Conservation (phyloP, 257 asterid species). For the Solanum arcanum region DNA sequence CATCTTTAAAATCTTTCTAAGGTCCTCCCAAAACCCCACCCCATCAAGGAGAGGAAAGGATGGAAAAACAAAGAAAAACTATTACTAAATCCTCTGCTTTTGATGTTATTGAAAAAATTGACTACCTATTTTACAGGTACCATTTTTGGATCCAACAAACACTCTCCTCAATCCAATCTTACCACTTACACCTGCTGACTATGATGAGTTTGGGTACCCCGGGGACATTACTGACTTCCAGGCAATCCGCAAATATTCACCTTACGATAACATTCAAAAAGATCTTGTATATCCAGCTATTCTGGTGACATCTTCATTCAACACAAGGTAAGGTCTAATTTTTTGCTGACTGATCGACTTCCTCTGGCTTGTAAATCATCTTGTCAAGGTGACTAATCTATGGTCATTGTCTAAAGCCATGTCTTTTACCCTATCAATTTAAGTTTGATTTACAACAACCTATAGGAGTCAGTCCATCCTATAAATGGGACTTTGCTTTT, state of each 20-base stretch:
- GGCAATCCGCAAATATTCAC: constrained; percentile 81
- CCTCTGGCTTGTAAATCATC: not conserved
- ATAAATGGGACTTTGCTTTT: not conserved
- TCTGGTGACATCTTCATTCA: constrained; percentile 63
- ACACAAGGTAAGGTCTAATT: constrained; percentile 43
- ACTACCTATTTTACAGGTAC: constrained; percentile 36
- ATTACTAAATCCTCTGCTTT: not conserved
- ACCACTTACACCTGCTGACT: constrained; percentile 70
- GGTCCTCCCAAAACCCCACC: not conserved
- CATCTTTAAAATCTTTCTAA: not conserved
- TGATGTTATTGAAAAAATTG: not conserved
- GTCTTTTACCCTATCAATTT: not conserved
- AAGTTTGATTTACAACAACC: not conserved
- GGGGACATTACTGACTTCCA: constrained; percentile 72
- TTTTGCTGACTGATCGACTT: not conserved
- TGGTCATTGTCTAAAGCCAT: not conserved
- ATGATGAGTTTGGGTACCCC: constrained; percentile 94
- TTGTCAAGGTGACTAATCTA: not conserved
- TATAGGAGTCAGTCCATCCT: not conserved
- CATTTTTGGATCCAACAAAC: constrained; percentile 79
- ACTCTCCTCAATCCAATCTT: constrained; percentile 71
- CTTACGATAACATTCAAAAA: constrained; percentile 74
- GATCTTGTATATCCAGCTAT: constrained; percentile 56
- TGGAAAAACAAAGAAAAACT: not conserved
- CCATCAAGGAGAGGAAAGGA: not conserved